Evolutionary conservation across 2,329 filamentous ascomycete species (phyloP), one percentile per base, ranked within the genome.

Genomic region (Botrytis fabae): DNA sequence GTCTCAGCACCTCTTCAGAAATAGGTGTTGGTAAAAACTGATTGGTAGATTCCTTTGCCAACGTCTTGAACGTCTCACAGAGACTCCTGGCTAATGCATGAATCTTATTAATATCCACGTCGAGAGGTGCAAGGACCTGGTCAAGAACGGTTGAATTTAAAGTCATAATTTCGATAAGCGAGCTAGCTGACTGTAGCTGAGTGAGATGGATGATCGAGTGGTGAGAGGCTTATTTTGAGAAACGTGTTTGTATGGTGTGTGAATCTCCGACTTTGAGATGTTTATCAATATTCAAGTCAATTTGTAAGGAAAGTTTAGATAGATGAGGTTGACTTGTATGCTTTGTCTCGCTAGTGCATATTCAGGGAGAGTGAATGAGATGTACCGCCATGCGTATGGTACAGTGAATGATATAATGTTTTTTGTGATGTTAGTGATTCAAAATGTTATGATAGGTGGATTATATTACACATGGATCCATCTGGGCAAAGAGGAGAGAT

Each of bases 11-110:
- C 10, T 86, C 86, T 75, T 90, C 88, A 5, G 87, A 87, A 76
- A 91, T 89, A 64, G 89, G 89, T 4, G 89, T 90, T 18, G 88
- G 84, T 48, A 91, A 80, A 77, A 90, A 91, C 78, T 90, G 88
- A 57, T 86, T 82, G 35, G 81, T 74, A 1, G 87, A 88, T 51
- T 87, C 81, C 72, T 85, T 84, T 35, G 89, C 86, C 63, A 91
- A 82, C 10, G 81, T 78, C 35, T 79, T 80, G 76, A 89, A 91
- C 38, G 83, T 85, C 20, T 77, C 75, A 69, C 83, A 80, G 61
- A 91, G 84, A 66, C 83, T 83, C 54, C 79, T 81, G 8, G 88
- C 85, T 65, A 91, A 82, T 42, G 79, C 77, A 74, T 85, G 80
- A 51, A 87, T 83, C 65, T 81, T 85, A 2, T 82, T 78, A 38